phyloP scores from a whole-genome alignment of 2,329 filamentous ascomycete species.

The Emericellopsis atlantica region DNA sequence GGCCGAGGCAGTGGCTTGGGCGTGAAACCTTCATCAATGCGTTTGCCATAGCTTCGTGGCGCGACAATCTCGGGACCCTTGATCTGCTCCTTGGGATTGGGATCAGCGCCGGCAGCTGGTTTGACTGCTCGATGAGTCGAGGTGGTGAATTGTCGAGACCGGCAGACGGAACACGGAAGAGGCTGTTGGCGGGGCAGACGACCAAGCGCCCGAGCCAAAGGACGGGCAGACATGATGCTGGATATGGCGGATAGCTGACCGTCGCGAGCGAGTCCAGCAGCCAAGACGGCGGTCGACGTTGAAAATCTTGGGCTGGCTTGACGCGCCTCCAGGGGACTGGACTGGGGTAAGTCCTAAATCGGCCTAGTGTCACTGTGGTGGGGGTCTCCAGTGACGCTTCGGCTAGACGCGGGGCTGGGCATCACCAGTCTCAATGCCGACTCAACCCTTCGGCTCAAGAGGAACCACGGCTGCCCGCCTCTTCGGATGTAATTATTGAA shows the following conservation, averaged over 20 bases:
- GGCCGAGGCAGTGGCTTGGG: constrained; percentile 55
- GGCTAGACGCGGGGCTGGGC: constrained; percentile 4
- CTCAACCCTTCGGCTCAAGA: constrained; percentile 3
- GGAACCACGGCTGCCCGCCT: constrained; percentile 1
- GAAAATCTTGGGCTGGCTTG: too few species aligned
- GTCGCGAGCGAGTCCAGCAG: too few species aligned
- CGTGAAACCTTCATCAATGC: constrained; percentile 36
- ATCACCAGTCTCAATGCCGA: constrained; percentile 3
- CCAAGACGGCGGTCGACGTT: too few species aligned
- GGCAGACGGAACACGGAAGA: constrained; percentile 34
- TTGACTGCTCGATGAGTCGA: constrained; percentile 22
- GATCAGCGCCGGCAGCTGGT: constrained; percentile 19
- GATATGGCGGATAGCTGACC: too few species aligned
- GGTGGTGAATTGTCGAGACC: constrained; percentile 31
- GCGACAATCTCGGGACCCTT: constrained; percentile 40
- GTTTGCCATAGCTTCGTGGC: constrained; percentile 46
- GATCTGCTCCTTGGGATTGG: constrained; percentile 23
- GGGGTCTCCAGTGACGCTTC: neutral
- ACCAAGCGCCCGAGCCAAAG: too few species aligned
- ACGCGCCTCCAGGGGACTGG: neutral
- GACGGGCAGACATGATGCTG: too few species aligned
- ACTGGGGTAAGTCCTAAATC: constrained; percentile 1
- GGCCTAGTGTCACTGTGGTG: neutral
- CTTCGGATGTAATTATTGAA: neutral
- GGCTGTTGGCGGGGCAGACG: constrained; percentile 12